Conservation (phyloP, 495 filamentous ascomycete genomes). For the Trichocladium uniseriatum region DNA sequence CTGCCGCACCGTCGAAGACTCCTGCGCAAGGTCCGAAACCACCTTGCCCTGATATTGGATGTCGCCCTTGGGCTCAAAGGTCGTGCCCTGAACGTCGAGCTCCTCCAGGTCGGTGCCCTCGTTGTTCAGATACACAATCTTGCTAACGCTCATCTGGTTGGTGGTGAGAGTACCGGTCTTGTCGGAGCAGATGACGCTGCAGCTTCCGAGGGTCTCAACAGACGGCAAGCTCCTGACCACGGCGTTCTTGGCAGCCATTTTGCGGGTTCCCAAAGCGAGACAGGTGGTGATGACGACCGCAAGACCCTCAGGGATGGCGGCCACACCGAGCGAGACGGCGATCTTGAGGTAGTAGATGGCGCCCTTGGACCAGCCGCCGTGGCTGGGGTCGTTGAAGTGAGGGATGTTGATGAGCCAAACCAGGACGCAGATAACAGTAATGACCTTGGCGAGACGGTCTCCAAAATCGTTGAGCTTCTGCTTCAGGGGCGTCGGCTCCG, state of each 20-base stretch:
- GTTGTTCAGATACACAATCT: slow-evolving; percentile 72
- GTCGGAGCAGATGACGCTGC: slow-evolving; percentile 99
- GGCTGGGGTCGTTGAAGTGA: slow-evolving; percentile 89
- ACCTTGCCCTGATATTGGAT: slow-evolving; percentile 58
- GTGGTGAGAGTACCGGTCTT: slow-evolving; percentile 98
- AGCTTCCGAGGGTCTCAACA: slow-evolving; percentile 96
- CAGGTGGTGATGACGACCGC: slow-evolving; percentile 98
- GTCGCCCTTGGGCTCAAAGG: slow-evolving; percentile 75
- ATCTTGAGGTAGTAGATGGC: slow-evolving; percentile 99
- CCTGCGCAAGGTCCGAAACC: slow-evolving; percentile 57
- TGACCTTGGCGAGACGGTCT: slow-evolving; percentile 93
- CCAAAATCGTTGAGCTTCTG: slow-evolving; percentile 99
- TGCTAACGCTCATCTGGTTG: slow-evolving; percentile 98
- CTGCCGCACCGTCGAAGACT: slow-evolving; percentile 70
- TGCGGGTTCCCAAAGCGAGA: slow-evolving; percentile 86
- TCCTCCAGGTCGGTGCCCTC: slow-evolving; percentile 72
- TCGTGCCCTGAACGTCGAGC: slow-evolving; percentile 85
- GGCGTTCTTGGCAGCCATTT: slow-evolving; percentile 97
- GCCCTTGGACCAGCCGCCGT: slow-evolving; percentile 92
- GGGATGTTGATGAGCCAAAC: slow-evolving; percentile 98
- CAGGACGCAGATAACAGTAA: slow-evolving; percentile 88
- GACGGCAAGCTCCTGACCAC: slow-evolving; percentile 93
- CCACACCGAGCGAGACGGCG: slow-evolving; percentile 95
- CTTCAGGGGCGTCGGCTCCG: slow-evolving; percentile 92
- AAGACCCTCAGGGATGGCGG: slow-evolving; percentile 93